Percentiles rank a stretch among this genome's conserved stretches.
Conservation (phyloP, 2,329 filamentous ascomycete genomes). For the Fonsecaea pugnacius region DNA sequence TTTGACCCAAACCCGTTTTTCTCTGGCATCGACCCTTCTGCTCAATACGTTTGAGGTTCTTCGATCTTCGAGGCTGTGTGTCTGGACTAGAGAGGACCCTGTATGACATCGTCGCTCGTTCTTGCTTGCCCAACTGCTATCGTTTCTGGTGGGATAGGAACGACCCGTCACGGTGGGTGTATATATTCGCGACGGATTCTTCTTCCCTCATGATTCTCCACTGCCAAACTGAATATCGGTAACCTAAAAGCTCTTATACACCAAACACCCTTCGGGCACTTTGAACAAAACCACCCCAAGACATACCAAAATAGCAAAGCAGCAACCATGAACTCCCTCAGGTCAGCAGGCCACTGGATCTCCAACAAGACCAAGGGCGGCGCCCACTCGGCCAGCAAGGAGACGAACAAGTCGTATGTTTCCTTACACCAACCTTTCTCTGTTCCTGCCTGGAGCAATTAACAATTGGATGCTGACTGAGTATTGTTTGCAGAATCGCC, state of each 20-base stretch:
- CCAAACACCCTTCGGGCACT: neutral
- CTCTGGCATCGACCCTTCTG: neutral
- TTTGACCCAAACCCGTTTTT: neutral
- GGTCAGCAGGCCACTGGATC: conserved; percentile 29
- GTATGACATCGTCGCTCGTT: neutral
- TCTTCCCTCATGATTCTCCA: conserved; percentile 1
- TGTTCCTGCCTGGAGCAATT: neutral
- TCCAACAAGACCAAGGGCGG: conserved; percentile 32
- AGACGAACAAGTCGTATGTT: conserved; percentile 34
- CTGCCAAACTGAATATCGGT: conserved; percentile 1
- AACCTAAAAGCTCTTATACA: neutral
- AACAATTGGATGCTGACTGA: neutral
- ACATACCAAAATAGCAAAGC: neutral
- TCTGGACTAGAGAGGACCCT: neutral
- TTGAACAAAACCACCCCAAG: neutral
- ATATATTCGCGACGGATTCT: conserved; percentile 5
- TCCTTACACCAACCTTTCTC: neutral
- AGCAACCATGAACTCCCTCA: conserved; percentile 30
- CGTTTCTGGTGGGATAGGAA: neutral
- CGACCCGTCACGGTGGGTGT: neutral
- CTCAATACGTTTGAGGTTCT: neutral
- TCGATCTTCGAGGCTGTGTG: neutral
- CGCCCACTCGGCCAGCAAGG: conserved; percentile 29
- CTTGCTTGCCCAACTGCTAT: neutral
- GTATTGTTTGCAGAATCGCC: conserved; percentile 23